Base-by-base conservation (phyloP, 2,329 filamentous ascomycete genomes). In the Aspergillus sp. region DNA sequence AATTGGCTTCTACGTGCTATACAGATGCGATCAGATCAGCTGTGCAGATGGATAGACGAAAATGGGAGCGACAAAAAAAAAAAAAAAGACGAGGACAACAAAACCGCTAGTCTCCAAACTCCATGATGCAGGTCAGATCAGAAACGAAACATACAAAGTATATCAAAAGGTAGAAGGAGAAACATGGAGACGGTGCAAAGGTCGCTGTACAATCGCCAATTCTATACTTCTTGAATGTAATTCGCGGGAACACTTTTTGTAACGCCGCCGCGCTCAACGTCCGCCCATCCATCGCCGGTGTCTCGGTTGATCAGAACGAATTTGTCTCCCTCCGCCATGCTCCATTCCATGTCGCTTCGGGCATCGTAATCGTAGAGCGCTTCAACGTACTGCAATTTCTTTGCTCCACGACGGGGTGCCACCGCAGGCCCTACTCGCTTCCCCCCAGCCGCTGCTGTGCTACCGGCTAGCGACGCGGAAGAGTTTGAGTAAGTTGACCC, bases 371-470 rank as follows among this genome's bases (percentile, higher is more conserved):
- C 91, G 73, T 98, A 99, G 67, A 98, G 65, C 1, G 95, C 95
- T 72, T 96, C 90, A 2, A 96, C 93, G 68, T 98, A 96, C 70
- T 89, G 91, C 37, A 97, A 81, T 73, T 96, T 96, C 84, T 96
- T 97, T 4, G 92, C 93, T 14, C 93, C 93, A 9, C 93, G 86
- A 65, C 88, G 88, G 4, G 95, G 95, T 14, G 95, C 95, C 4
- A 99, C 95, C 0, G 89, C 92, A 0, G 93, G 93, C 0, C 93
- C 93, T 73, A 96, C 92, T 76, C 96, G 96, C 79, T 93, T 96
- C 40, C 53, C 58, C 37, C 45, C 59, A 1, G 47, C 54, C 5
- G 73, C 69, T 3, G 78, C 75, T 7, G 79, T 75, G 58, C 81
- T 84, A 52, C 80, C 81, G 1, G 81, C 78, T 11, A 91, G 77